Conservation (phyloP, 1,284 basidiomycete genomes). For the Trametes polyzona region DNA sequence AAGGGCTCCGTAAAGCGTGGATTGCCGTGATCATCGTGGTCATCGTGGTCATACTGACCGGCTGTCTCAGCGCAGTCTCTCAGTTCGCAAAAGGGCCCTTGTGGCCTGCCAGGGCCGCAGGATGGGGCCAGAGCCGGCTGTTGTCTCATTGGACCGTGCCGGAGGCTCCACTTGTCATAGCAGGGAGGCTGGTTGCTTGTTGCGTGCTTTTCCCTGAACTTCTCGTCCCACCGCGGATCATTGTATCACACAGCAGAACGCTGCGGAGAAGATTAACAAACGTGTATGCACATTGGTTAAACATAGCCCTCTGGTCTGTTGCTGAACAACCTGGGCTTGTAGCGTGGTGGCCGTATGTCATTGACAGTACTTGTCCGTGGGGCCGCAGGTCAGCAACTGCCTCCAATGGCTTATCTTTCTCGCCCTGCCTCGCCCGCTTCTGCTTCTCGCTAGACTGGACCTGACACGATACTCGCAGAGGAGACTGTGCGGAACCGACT, state of each 20-base stretch:
- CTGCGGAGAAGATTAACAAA: neutral
- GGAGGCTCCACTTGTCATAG: slow-evolving; percentile 1
- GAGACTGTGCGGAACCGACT: slow-evolving; percentile 2
- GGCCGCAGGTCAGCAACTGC: slow-evolving; percentile 1
- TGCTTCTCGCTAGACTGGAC: neutral
- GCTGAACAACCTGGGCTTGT: neutral
- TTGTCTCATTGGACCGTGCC: neutral
- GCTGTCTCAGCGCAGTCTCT: no score
- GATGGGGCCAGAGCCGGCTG: neutral
- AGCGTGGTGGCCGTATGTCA: slow-evolving; percentile 2
- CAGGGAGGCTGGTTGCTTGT: slow-evolving; percentile 3
- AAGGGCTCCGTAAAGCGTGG: no score
- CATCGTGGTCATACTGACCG: no score
- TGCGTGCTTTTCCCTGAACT: neutral
- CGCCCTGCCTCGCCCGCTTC: neutral
- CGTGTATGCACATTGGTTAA: neutral
- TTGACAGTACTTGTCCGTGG: slow-evolving; percentile 6
- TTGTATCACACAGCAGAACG: neutral
- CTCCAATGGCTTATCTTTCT: slow-evolving; percentile 9
- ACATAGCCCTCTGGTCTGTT: neutral
- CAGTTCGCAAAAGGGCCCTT: no score
- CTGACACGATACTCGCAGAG: neutral
- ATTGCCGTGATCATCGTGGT: no score
- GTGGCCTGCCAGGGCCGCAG: neutral
- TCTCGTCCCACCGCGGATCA: slow-evolving; percentile 3